phyloP scores from a whole-genome alignment of 169 alveolate species.

The Plasmodium vinckei region DNA sequence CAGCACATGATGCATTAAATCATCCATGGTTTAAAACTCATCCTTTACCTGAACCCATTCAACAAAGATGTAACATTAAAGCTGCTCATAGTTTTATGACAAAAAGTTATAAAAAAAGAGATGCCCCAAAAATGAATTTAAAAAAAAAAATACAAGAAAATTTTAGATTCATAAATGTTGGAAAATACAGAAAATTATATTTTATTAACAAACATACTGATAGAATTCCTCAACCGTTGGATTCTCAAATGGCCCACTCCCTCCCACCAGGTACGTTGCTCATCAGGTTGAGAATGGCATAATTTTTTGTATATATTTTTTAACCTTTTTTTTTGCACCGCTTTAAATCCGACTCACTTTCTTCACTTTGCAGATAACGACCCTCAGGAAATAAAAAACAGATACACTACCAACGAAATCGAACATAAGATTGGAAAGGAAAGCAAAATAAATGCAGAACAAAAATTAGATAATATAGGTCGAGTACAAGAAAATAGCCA shows the following conservation, averaged over 20 bases:
- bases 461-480: too few relatives aligned
- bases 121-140: constrained; percentile 15
- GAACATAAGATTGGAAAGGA: too few relatives aligned
- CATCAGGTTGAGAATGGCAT: background rate
- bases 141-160: constrained; percentile 35
- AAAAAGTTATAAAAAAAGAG: constrained; percentile 83
- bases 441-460: too few relatives aligned
- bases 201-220: constrained; percentile 16
- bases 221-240: background rate
- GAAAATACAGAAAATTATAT: constrained; percentile 37
- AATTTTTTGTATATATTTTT: too few relatives aligned
- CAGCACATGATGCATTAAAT: constrained; percentile 81
- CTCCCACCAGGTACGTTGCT: constrained; percentile 7
- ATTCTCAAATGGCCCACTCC: background rate
- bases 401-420: too few relatives aligned
- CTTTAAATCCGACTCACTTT: too few relatives aligned
- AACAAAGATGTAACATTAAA: constrained; percentile 79
- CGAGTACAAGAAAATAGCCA: too few relatives aligned
- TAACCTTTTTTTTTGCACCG: too few relatives aligned
- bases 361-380: too few relatives aligned
- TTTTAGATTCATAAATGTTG: constrained; percentile 62
- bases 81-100: constrained; percentile 88
- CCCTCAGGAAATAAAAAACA: too few relatives aligned
- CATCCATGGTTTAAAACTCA: constrained; percentile 84
- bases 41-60: constrained; percentile 78